These are phyloP conservation scores for Lentinula raphanica DNA, from an alignment of 768 basidiomycete genomes.

Conservation along the genomic window DNA sequence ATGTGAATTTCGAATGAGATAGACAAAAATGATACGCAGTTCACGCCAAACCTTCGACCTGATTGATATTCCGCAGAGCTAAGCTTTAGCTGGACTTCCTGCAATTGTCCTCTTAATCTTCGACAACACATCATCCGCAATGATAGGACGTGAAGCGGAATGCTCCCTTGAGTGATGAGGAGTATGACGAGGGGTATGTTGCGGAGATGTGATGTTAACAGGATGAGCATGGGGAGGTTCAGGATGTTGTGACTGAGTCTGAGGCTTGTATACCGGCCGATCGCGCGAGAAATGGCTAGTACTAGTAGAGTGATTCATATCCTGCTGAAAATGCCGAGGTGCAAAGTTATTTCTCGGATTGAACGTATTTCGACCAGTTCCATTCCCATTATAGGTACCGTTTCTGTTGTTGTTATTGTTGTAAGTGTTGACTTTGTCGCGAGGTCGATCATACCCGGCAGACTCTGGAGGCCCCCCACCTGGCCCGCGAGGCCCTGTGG, in stretches of 20 bases:
- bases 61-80: neutral
- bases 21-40: neutral
- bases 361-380: neutral
- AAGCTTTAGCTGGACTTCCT: neutral
- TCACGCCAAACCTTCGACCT: neutral
- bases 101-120: constrained; percentile 58
- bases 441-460: neutral
- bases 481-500: neutral
- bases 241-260: constrained; percentile 25
- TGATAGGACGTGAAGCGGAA: constrained; percentile 58
- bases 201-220: constrained; percentile 29
- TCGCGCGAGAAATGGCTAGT: neutral
- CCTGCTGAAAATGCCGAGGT: neutral
- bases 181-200: constrained; percentile 35
- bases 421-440: too few species aligned
- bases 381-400: neutral
- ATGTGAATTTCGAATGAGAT: neutral
- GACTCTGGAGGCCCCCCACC: neutral
- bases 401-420: neutral
- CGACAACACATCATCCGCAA: constrained; percentile 69
- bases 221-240: constrained; percentile 22
- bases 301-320: neutral
- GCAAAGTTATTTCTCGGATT: neutral
- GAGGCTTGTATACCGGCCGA: neutral
- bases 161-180: constrained; percentile 51